Conservation (phyloP, 2,329 filamentous ascomycete species). For the Neurospora sp. region DNA sequence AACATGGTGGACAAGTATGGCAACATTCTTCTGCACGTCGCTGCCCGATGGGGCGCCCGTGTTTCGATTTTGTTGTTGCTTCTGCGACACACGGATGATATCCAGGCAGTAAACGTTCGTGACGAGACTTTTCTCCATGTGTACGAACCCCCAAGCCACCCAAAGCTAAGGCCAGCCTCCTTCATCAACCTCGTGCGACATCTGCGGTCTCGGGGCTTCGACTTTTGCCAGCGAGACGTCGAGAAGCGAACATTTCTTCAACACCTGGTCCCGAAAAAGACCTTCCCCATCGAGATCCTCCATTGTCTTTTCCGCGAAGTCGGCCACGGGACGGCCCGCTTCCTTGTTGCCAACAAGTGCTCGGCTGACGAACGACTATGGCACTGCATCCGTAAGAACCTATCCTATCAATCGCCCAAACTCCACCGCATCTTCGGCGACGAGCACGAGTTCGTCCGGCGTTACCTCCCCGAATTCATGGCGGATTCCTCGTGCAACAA, state of each 20-base stretch:
- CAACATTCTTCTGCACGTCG: slow-evolving; percentile 18
- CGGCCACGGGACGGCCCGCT: slow-evolving; percentile 17
- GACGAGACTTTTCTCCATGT: slow-evolving; percentile 20
- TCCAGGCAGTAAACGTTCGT: slow-evolving; percentile 16
- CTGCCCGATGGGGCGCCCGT: slow-evolving; percentile 19
- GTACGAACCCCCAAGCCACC: slow-evolving; percentile 15
- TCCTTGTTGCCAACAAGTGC: slow-evolving; percentile 17
- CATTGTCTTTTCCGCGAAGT: slow-evolving; percentile 18
- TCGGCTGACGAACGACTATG: slow-evolving; percentile 15
- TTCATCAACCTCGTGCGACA: slow-evolving; percentile 19
- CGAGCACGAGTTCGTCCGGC: slow-evolving; percentile 18
- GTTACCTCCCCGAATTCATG: slow-evolving; percentile 19
- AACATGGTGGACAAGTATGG: slow-evolving; percentile 18
- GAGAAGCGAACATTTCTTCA: slow-evolving; percentile 19
- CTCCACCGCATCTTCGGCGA: slow-evolving; percentile 19
- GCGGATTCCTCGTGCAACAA: slow-evolving; percentile 10
- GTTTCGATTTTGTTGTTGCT: slow-evolving; percentile 16
- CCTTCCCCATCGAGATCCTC: slow-evolving; percentile 17
- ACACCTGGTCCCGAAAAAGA: slow-evolving; percentile 13
- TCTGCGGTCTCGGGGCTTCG: slow-evolving; percentile 16
- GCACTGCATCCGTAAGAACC: slow-evolving; percentile 17
- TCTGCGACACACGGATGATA: slow-evolving; percentile 15
- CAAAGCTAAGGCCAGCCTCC: slow-evolving; percentile 14
- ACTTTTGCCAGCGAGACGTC: slow-evolving; percentile 18
- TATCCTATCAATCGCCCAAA: slow-evolving; percentile 13